A percentile compares a stretch with the other conserved stretches of the same genome.
Conservation (phyloP, 1,139 yeast genomes). For the Pichia sp. region DNA sequence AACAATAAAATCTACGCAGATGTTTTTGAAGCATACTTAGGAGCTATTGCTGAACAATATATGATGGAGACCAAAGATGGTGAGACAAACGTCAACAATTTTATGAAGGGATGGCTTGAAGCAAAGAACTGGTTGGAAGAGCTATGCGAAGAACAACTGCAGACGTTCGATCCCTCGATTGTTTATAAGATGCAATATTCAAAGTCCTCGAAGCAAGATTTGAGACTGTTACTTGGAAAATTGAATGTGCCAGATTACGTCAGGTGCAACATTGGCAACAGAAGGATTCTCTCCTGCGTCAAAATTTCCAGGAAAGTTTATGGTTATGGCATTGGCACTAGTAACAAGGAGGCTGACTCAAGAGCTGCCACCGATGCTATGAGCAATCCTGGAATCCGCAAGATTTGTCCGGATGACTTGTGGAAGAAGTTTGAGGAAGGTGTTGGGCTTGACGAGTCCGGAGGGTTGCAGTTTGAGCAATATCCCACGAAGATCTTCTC, state of each 20-base stretch:
- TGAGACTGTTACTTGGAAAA: conserved; percentile 76
- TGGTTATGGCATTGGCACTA: conserved; percentile 59
- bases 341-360: conserved; percentile 61
- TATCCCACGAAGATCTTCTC: conserved; percentile 5
- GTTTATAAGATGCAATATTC: conserved; percentile 39
- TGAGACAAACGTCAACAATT: conserved; percentile 44
- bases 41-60: conserved; percentile 47
- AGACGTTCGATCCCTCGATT: conserved; percentile 39
- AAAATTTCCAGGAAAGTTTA: conserved; percentile 45
- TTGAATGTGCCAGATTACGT: conserved; percentile 65
- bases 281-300: conserved; percentile 44
- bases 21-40: conserved; percentile 83
- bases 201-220: conserved; percentile 65
- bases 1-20: conserved; percentile 63
- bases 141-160: conserved; percentile 43
- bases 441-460: conserved; percentile 17
- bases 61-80: conserved; percentile 22
- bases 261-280: conserved; percentile 42
- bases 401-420: conserved; percentile 16
- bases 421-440: conserved; percentile 17
- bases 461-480: conserved; percentile 18
- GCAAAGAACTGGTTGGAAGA: conserved; percentile 58
- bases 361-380: conserved; percentile 70
- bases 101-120: conserved; percentile 38
- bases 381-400: conserved; percentile 36